Conservation (phyloP, 306 rosid species). For the Sophora flavescens region DNA sequence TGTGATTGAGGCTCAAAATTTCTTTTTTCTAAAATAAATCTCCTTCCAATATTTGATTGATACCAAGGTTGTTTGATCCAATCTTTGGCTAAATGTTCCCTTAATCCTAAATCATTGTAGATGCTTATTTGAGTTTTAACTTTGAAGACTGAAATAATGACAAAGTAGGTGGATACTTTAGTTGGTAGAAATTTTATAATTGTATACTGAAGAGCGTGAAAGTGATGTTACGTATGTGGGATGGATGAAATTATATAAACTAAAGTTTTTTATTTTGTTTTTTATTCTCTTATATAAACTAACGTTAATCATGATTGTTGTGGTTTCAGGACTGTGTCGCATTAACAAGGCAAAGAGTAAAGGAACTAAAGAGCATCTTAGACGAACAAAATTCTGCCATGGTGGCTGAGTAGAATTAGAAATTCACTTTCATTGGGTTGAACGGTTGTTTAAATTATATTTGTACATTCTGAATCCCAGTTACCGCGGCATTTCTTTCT, state of each 20-base stretch:
- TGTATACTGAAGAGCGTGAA: constrained; percentile 2
- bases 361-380: constrained; percentile 69
- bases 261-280: background rate
- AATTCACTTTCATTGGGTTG: background rate
- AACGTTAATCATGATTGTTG: constrained; percentile 18
- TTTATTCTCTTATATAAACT: too few relatives aligned
- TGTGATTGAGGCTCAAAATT: background rate
- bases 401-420: constrained; percentile 70
- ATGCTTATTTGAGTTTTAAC: background rate
- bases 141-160: constrained; percentile 10
- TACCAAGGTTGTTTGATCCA: constrained; percentile 15
- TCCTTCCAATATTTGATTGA: background rate
- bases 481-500: background rate
- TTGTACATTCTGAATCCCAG: constrained; percentile 45
- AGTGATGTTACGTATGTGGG: constrained; percentile 10
- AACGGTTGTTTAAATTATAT: constrained; percentile 3
- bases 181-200: constrained; percentile 6
- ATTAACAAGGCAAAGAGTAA: constrained; percentile 76
- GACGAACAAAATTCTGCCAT: constrained; percentile 66
- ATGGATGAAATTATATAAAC: constrained; percentile 27
- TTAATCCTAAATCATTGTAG: background rate
- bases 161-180: background rate
- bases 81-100: constrained; percentile 5
- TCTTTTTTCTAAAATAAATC: background rate
- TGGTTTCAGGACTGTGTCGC: constrained; percentile 87